Percentiles rank a stretch among this genome's conserved stretches.
These are phyloP conservation scores for Claviceps monticola DNA, from an alignment of 2,329 filamentous ascomycete genomes.

Conservation along the genomic window DNA sequence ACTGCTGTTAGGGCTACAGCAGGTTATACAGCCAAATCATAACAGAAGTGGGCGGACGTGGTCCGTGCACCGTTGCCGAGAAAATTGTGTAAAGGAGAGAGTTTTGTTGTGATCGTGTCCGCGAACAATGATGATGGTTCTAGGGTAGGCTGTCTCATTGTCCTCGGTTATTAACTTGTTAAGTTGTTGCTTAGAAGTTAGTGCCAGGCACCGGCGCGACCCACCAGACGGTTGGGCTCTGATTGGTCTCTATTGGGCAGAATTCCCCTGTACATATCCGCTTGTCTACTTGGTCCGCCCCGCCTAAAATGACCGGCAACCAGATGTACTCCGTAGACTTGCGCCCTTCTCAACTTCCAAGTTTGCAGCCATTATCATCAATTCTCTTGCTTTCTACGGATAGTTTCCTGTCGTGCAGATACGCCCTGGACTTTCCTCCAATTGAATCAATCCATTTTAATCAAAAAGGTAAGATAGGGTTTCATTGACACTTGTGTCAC, in stretches of 20 bases:
- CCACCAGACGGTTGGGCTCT: neutral
- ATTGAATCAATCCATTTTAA: no score
- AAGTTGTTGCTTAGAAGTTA: neutral
- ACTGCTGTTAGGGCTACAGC: no score
- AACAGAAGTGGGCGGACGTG: no score
- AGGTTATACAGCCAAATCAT: no score
- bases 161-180: neutral
- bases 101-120: no score
- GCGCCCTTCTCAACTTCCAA: neutral
- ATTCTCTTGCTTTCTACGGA: neutral
- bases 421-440: neutral
- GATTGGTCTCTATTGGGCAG: constrained; percentile 2
- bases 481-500: neutral
- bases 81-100: no score
- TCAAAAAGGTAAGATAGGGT: neutral
- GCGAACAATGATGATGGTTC: neutral
- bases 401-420: neutral
- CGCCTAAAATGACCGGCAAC: neutral
- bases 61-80: no score
- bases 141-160: neutral
- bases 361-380: neutral
- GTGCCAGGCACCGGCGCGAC: neutral
- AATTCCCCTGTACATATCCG: neutral
- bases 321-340: neutral
- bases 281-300: neutral